Percentiles rank a stretch among this genome's conserved stretches.
Conservation (phyloP, 2,329 filamentous ascomycete genomes). For the Pestalotiopsis sp. region DNA sequence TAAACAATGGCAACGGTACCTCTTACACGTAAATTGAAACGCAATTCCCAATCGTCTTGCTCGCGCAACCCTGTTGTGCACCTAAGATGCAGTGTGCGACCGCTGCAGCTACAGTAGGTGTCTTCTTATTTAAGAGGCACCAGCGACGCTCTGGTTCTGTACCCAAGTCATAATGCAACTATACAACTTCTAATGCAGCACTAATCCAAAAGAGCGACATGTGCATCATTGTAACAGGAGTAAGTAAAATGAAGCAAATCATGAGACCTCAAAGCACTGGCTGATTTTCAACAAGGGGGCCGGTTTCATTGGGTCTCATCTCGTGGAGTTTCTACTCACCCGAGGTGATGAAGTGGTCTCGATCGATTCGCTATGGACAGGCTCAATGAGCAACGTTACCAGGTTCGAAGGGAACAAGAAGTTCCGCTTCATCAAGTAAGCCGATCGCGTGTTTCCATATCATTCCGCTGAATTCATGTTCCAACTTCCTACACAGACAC, state of each 20-base stretch:
- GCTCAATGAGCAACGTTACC: neutral
- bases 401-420: neutral
- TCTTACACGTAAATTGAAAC: too few relatives aligned
- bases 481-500: neutral
- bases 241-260: neutral
- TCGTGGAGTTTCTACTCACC: neutral
- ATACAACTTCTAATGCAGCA: too few relatives aligned
- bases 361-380: constrained; percentile 3
- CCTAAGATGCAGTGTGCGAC: too few relatives aligned
- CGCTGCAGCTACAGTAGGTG: too few relatives aligned
- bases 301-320: neutral
- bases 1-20: too few relatives aligned
- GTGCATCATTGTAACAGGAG: neutral
- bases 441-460: neutral
- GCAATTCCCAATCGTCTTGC: too few relatives aligned
- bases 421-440: neutral
- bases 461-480: neutral
- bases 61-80: too few relatives aligned
- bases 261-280: neutral
- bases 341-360: neutral
- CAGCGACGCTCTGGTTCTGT: too few relatives aligned
- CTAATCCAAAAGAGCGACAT: too few relatives aligned
- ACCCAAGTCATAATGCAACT: too few relatives aligned
- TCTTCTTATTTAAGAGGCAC: too few relatives aligned
- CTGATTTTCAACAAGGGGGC: neutral